Base-by-base conservation (phyloP, 1,284 basidiomycete species). In the Rhodotorula sp. region DNA sequence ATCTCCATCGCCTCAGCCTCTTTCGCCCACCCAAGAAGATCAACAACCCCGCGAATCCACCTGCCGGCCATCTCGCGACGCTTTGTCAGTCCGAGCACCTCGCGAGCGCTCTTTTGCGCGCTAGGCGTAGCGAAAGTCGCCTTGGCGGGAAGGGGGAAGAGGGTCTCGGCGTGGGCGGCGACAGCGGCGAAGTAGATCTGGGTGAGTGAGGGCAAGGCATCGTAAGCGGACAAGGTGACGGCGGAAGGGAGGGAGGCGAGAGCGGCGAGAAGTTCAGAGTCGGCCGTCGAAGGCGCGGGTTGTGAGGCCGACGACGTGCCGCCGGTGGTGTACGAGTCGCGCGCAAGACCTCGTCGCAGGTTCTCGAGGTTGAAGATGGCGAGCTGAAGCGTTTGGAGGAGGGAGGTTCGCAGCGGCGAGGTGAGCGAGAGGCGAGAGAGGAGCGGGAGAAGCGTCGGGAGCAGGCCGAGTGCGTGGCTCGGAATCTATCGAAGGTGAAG, bases 321-420 rank as follows among this genome's bases (percentile, higher is more conserved):
- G 6, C 62, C 68, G 13, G 66, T 58, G 17, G 64, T 52, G 61
- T 75, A 75, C 5, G 71, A 51, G 30, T 75, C 74, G 11, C 74
- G 68, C 1, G 74, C 74, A n/a, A 73, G 61, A 2, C 71, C 71
- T 27, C 71, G 64, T 5, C 67, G 61, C 4, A 75, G 69, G 57
- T 73, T 73, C 22, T 75, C 74, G 56, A 73, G 44, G 60, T 73
- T 73, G 74, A 75, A 75, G 8, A 73, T 51, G 19, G 74, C 52
- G 30, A 67, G 46, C 32, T 73, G 69, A 4, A 73, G 10, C 4
- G 67, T 68, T 24, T 66, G 39, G 11, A 75, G 71, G n/a, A 75
- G 55, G 2, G 59, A 27, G 1, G 29, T 24, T 52, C 64, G 62
- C 44, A 68, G 48, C 0, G 62, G n/a, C 9, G 58, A 62, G 4